Conservation (phyloP, 768 basidiomycete species). For the Mrakia hoshinonis region DNA sequence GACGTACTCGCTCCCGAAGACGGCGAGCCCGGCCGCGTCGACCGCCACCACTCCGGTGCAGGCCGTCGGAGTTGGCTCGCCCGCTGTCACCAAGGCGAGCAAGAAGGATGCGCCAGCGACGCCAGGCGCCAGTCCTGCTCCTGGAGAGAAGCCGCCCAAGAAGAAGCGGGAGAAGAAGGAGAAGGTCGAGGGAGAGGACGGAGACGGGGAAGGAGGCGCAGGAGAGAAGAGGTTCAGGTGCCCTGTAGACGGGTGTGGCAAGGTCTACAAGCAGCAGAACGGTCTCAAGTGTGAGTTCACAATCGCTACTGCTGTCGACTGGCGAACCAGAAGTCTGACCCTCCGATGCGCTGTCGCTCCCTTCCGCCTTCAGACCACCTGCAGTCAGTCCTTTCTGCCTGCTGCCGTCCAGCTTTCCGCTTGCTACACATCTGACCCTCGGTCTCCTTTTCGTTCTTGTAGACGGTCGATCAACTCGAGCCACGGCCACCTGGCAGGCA, state of each 20-base stretch:
- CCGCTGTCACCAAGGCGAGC: not conserved
- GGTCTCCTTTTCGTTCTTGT: not conserved
- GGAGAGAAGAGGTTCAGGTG: slow-evolving; percentile 67
- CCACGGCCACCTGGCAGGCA: slow-evolving; percentile 26
- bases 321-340: no score
- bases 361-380: slow-evolving; percentile 18
- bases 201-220: slow-evolving; percentile 12
- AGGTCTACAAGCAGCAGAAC: slow-evolving; percentile 41
- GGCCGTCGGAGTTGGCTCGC: not conserved
- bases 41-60: slow-evolving; percentile 8
- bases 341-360: no score
- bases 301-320: not conserved
- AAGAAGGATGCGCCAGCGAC: slow-evolving; percentile 1
- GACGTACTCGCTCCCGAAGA: slow-evolving; percentile 23
- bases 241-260: slow-evolving; percentile 39
- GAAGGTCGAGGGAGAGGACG: slow-evolving; percentile 14
- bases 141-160: not conserved
- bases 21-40: not conserved
- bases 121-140: no score
- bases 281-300: slow-evolving; percentile 36
- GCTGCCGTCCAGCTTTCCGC: not conserved
- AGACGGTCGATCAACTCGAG: slow-evolving; percentile 29
- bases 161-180: slow-evolving; percentile 26
- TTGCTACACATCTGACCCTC: not conserved
- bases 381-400: slow-evolving; percentile 6